Percentiles rank a stretch among this genome's conserved stretches.
phyloP scores from a whole-genome alignment of 176 grass and related monocot genomes.

The Pontederia paniculata region DNA sequence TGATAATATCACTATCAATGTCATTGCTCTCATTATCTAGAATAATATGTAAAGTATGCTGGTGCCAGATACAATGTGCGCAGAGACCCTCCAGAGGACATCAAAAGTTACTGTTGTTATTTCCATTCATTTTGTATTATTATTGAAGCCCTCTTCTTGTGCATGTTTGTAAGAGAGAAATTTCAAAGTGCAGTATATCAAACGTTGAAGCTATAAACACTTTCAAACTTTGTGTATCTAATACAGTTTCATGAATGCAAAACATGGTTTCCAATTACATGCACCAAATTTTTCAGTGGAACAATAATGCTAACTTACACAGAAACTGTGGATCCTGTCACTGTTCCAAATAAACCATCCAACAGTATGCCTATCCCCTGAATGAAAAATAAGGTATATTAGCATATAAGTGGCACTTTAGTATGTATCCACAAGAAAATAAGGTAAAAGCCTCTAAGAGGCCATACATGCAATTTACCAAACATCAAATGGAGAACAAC shows the following conservation, averaged over 20 bases:
- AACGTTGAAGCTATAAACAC: too few species aligned
- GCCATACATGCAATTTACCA: neutral
- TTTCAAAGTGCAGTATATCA: too few species aligned
- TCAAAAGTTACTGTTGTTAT: too few species aligned
- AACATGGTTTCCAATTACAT: neutral
- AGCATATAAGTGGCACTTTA: neutral
- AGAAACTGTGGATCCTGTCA: constrained; percentile 42
- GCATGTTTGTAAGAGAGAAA: neutral
- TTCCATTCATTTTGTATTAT: too few species aligned
- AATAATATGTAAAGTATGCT: neutral
- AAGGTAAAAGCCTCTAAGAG: neutral
- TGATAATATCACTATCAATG: constrained; percentile 10
- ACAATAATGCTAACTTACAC: constrained; percentile 32
- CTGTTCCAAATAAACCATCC: constrained; percentile 40
- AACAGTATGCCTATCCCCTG: constrained; percentile 38
- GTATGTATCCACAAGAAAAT: neutral
- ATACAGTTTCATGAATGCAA: neutral
- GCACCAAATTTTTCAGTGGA: neutral
- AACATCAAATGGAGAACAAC: too few species aligned
- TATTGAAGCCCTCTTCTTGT: neutral
- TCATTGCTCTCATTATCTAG: constrained; percentile 2
- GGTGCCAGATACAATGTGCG: neutral
- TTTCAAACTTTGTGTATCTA: neutral
- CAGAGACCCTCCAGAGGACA: too few species aligned
- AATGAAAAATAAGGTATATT: constrained; percentile 1